phyloP scores from a whole-genome alignment of 768 basidiomycete species.

The Brasilioporus rufonigricans region DNA sequence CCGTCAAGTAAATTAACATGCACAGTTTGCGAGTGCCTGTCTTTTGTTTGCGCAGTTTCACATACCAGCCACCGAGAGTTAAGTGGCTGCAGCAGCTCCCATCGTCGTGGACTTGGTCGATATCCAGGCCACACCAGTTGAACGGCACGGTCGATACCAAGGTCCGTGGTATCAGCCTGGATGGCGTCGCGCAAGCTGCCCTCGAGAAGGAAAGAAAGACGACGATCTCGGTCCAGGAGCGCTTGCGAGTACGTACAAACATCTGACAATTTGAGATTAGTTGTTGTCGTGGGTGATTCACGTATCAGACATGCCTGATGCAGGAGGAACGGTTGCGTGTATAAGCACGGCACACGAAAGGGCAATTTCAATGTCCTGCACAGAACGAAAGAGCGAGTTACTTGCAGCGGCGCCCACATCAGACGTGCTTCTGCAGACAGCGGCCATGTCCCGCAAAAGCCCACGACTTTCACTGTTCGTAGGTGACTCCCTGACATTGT shows the following conservation, averaged over 20 bases:
- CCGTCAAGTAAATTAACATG: neutral
- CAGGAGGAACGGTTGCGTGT: neutral
- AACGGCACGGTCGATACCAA: neutral
- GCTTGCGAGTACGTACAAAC: neutral
- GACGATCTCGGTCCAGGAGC: neutral
- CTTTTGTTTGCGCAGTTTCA: neutral
- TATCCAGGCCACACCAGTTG: too few relatives aligned
- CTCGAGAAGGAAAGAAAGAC: neutral
- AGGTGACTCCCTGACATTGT: neutral
- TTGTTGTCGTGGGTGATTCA: too few relatives aligned
- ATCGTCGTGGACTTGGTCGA: neutral
- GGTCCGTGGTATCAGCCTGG: neutral
- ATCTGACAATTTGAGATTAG: neutral
- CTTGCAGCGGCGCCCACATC: neutral
- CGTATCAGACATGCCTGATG: neutral
- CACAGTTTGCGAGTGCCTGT: neutral
- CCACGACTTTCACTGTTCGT: neutral
- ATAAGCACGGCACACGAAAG: neutral
- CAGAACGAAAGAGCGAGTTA: neutral
- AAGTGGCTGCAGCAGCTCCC: neutral
- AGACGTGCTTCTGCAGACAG: neutral
- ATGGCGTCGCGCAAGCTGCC: neutral
- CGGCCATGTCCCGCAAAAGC: neutral
- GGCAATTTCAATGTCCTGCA: neutral
- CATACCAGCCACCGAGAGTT: neutral